Conservation (phyloP, 139 green algal species). For the Coccomyxa sp. region DNA sequence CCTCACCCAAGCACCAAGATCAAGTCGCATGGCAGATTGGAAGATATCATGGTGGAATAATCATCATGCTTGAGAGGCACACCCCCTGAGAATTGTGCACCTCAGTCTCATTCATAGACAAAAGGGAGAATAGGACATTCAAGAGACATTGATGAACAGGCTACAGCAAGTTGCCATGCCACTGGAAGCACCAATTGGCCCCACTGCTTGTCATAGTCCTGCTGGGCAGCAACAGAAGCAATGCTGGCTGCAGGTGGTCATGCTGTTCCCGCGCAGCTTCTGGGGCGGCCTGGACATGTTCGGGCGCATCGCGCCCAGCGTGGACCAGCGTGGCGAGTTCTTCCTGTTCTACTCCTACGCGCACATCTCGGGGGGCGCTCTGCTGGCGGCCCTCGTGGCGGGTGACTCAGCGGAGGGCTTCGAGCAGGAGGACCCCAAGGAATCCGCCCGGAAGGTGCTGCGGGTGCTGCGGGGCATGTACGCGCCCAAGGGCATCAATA, state of each 20-base stretch:
- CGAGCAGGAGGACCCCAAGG: conserved; percentile 47
- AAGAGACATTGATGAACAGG: no score
- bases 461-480: conserved; percentile 71
- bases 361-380: conserved; percentile 53
- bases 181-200: no score
- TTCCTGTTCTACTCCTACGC: conserved; percentile 93
- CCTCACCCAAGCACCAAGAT: no score
- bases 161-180: no score
- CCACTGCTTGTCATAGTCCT: no score
- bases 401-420: conserved; percentile 53
- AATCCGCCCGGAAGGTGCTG: conserved; percentile 68
- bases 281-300: conserved; percentile 90
- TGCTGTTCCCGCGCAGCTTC: conserved; percentile 91
- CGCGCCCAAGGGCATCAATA: conserved; percentile 50
- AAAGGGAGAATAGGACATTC: no score
- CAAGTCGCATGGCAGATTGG: no score
- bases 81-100: no score
- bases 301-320: conserved; percentile 53
- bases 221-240: no score
- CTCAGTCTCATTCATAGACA: no score
- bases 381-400: conserved; percentile 81
- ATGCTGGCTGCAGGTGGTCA: conserved; percentile 73
- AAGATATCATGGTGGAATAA: no score
- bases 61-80: neutral
- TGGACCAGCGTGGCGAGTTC: conserved; percentile 60